Base-by-base conservation (phyloP, 202 grass and related monocot species). In the Setaria italica region DNA sequence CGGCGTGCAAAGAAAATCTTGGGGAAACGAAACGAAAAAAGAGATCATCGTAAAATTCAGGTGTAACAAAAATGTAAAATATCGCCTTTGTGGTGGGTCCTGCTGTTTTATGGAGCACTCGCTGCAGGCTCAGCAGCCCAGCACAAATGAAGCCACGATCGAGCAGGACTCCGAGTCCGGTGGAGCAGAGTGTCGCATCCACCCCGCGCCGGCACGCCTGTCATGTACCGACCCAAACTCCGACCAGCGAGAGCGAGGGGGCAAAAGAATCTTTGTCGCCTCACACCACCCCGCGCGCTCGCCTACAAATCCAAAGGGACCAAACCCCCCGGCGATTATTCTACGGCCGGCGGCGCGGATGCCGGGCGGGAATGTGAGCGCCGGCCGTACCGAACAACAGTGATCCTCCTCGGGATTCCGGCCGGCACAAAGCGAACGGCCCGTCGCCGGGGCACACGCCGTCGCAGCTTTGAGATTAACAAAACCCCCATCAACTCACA, bases 381-480 rank as follows among this genome's bases (percentile, higher is more conserved):
- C 43, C 3, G 3, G n/a, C 55, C 51, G 14, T 20, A 58, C 42
- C 42, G 11, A 30, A 72, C 66, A 79, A 54, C 66, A 86, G 37
- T 55, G n/a, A 71, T 79, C 67, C 75, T 56, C 55, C 54, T 83
- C 54, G 80, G 74, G 72, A 47, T 82, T 54, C 64, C 72, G 30
- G 62, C 55, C 71, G 45, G 25, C 48, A 15, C 60, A 63, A 13
- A 29, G 15, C 62, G 32, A 39, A 7, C 62, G 12, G 9, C 41
- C 47, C 46, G 46, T 55, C 62, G 13, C 11, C 63, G 46, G 68
- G 78, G 30, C 62, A 32, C 58, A 51, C 49, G 34, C 39, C 39
- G 39, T 6, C 50, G 4, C 50, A 6, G 50, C 50, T 53, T 62
- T 11, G 59, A 62, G 29, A 63, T 33, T 33, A 33, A 4, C 29